Percentiles rank a stretch among this genome's conserved stretches.
These are phyloP conservation scores for Globisporangium okanoganense DNA, from an alignment of 352 stramenopile genomes.

Conservation along the genomic window DNA sequence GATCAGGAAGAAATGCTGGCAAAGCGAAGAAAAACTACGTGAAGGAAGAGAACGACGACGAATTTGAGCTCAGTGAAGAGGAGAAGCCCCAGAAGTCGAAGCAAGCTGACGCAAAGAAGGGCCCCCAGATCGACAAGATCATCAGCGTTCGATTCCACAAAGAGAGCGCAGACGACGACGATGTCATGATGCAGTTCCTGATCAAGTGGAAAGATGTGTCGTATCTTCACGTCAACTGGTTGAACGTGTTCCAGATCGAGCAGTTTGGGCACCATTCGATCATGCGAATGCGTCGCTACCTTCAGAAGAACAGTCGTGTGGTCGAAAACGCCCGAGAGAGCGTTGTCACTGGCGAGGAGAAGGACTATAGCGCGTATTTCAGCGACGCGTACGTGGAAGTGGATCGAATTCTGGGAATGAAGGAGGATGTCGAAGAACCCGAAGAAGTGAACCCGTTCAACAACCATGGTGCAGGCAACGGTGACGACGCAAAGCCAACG, in stretches of 20 bases:
- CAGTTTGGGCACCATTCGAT: slow-evolving; percentile 75
- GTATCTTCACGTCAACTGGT: slow-evolving; percentile 98
- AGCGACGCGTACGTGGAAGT: slow-evolving; percentile 82
- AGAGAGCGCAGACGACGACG: slow-evolving; percentile 28
- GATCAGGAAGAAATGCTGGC: slow-evolving; percentile 76
- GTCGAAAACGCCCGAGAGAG: slow-evolving; percentile 77
- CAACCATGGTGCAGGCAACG: slow-evolving; percentile 39
- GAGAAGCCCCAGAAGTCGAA: slow-evolving; percentile 50
- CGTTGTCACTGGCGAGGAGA: slow-evolving; percentile 67
- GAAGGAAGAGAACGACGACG: slow-evolving; percentile 68
- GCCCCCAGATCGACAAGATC: slow-evolving; percentile 92
- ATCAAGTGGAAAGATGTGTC: slow-evolving; percentile 99
- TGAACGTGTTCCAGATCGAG: slow-evolving; percentile 94
- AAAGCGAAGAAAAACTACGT: slow-evolving; percentile 87
- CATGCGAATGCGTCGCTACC: slow-evolving; percentile 79
- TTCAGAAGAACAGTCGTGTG: slow-evolving; percentile 84
- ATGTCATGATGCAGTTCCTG: slow-evolving; percentile 94
- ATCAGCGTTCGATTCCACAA: slow-evolving; percentile 87
- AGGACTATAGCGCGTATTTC: slow-evolving; percentile 81
- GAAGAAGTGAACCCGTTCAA: slow-evolving; percentile 71
- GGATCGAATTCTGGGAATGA: slow-evolving; percentile 72
- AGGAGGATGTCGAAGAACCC: slow-evolving; percentile 70
- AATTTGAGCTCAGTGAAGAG: slow-evolving; percentile 68
- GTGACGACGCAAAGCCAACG: slow-evolving; percentile 32
- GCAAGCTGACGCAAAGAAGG: slow-evolving; percentile 34